Evolutionary conservation across 2,329 filamentous ascomycete genomes (phyloP), one percentile per base, ranked within the genome.

Genomic region (Knufia fluminis): DNA sequence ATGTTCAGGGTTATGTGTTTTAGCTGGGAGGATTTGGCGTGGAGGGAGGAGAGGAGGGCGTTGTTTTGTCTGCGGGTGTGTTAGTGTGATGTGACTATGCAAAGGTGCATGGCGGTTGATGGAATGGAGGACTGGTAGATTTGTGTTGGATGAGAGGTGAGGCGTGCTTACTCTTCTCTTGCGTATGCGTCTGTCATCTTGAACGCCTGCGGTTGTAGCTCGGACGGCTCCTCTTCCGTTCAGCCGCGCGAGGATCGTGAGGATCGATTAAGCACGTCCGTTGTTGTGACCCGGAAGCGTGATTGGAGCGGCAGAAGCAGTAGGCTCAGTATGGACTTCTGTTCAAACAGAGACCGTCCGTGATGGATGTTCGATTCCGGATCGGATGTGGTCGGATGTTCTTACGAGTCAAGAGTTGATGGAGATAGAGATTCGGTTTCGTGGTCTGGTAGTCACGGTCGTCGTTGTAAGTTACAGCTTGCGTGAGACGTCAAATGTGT

Each of bases 1-100:
- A 98, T 98, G 72, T 98, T 89, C 57, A 97, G 81, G 36, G 92
- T 98, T 45, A 98, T 88, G 67, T 86, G 86, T 63, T 91, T 88
- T 55, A 98, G 79, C 46, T 89, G 88, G 16, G 86, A 86, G 49
- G 97, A 90, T 72, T 98, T 98, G 57, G 81, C 78, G 14, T 86
- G 85, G 32, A 98, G 84, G 66, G 94, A 89, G 62, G 91, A 83
- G 50, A 98, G 85, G 60, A 91, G 89, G 58, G 86, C 82, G 71
- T 97, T 94, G 73, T 98, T 98, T 70, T 98, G 92, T 61, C 79
- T 81, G 41, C 54, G 50, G 36, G 36, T 32, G 28, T 19, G 32
- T 22, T 39, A 28, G 44, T 32, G 32, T 31, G 41, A 44, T n/a
- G 49, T 42, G 28, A 49, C 33, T 26, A 36, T 35, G 20, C n/a